A percentile compares a stretch with the other conserved stretches of the same genome.
phyloP scores from a whole-genome alignment of 306 rosid species.

The Lithocarpus polystachyus region DNA sequence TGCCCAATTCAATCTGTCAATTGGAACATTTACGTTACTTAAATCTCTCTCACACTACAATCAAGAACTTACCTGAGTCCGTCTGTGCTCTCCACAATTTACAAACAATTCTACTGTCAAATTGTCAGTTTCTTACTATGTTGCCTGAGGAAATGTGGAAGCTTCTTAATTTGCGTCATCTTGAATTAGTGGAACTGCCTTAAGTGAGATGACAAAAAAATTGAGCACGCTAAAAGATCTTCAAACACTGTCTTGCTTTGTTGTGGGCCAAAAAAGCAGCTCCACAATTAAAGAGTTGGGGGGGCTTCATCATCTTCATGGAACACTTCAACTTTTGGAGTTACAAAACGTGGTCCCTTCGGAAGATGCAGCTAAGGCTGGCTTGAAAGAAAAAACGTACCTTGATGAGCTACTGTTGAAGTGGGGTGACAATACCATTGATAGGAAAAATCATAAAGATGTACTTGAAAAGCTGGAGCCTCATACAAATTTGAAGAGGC shows the following conservation, averaged over 20 bases:
- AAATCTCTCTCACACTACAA: too few species aligned
- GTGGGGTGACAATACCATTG: background rate
- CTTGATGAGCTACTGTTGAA: background rate
- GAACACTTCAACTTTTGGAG: background rate
- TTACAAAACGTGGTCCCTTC: background rate
- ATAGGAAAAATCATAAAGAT: too few species aligned
- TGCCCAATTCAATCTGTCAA: too few species aligned
- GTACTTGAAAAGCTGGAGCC: background rate
- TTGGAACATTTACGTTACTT: too few species aligned
- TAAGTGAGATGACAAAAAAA: background rate
- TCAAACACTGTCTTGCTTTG: background rate
- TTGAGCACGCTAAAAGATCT: background rate
- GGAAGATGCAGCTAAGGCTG: background rate
- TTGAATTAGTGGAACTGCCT: background rate
- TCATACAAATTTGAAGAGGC: background rate
- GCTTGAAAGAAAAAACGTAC: background rate
- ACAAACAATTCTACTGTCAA: background rate
- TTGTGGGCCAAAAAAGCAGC: background rate
- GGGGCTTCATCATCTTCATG: background rate
- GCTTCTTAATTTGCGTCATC: background rate
- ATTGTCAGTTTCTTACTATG: background rate
- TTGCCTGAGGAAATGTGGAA: background rate
- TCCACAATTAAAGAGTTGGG: background rate
- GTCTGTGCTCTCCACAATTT: conserved; percentile 3
- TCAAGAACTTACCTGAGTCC: background rate